Evolutionary conservation across 495 filamentous ascomycete genomes (phyloP).

Genomic region (Chlorociboria aeruginascens): DNA sequence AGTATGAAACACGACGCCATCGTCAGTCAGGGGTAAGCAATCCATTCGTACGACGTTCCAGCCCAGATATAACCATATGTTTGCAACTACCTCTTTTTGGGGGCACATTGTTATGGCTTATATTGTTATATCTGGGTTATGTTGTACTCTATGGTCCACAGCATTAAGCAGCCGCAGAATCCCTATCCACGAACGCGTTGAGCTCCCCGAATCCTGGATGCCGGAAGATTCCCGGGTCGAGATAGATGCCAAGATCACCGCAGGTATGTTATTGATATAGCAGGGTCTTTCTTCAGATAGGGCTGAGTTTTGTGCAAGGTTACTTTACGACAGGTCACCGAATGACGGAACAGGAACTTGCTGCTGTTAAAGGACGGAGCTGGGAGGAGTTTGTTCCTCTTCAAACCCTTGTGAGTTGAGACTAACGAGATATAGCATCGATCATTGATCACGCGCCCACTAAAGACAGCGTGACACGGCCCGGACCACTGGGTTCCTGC

Average conservation of each 20-base stretch:
- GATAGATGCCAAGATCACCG: conserved; percentile 97
- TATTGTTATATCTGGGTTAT: not conserved
- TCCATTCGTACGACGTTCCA: too few species aligned
- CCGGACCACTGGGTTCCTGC: conserved; percentile 12
- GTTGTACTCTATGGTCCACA: not conserved
- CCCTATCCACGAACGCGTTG: conserved; percentile 82
- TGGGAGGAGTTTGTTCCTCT: conserved; percentile 66
- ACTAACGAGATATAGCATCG: conserved; percentile 30
- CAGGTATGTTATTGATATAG: conserved; percentile 53
- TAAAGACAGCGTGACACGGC: not conserved
- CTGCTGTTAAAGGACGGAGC: conserved; percentile 73
- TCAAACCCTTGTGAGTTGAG: conserved; percentile 5
- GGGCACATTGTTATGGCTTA: too few species aligned
- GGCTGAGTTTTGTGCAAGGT: conserved; percentile 28
- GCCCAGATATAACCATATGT: too few species aligned
- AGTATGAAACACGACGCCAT: conserved; percentile 99
- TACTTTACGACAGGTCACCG: conserved; percentile 85
- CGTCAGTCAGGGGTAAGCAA: conserved; percentile 68
- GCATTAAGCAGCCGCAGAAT: conserved; percentile 37
- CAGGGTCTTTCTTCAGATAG: conserved; percentile 9
- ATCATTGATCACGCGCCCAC: conserved; percentile 26
- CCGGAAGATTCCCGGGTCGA: conserved; percentile 92
- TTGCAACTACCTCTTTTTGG: too few species aligned
- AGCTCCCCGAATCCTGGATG: conserved; percentile 89
- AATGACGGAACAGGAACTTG: conserved; percentile 77